These are phyloP conservation scores for Eragrostis curvula DNA, from an alignment of 176 grass and related monocot species.

Conservation along the genomic window DNA sequence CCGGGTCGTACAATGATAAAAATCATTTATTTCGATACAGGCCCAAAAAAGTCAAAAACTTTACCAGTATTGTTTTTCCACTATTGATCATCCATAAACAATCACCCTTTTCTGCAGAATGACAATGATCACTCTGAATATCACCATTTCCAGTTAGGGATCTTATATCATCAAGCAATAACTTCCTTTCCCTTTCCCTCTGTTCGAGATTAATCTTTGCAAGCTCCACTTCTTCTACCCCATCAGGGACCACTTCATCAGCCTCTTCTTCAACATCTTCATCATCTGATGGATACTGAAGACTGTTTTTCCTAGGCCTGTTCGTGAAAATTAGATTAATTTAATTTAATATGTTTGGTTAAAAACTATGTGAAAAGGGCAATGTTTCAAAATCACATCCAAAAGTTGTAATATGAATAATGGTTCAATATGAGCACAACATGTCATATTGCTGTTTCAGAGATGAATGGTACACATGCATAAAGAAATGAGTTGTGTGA, in stretches of 20 bases:
- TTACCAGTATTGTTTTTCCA: slow-evolving; percentile 70
- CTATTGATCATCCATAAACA: slow-evolving; percentile 89
- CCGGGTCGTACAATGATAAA: background rate
- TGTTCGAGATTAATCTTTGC: slow-evolving; percentile 91
- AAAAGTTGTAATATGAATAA: background rate
- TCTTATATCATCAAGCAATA: slow-evolving; percentile 95
- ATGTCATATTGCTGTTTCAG: background rate
- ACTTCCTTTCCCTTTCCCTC: slow-evolving; percentile 86
- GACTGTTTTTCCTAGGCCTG: slow-evolving; percentile 94
- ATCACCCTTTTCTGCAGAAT: slow-evolving; percentile 63
- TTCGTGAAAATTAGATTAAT: slow-evolving; percentile 17
- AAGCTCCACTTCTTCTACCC: slow-evolving; percentile 99
- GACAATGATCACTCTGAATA: slow-evolving; percentile 51
- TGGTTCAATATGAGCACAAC: background rate
- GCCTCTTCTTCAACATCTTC: slow-evolving; percentile 99
- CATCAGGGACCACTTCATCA: slow-evolving; percentile 98
- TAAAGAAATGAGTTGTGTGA: background rate
- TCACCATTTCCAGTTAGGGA: slow-evolving; percentile 62
- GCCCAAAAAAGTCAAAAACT: slow-evolving; percentile 27
- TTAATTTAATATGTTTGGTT: slow-evolving; percentile 10
- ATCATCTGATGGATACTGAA: slow-evolving; percentile 92
- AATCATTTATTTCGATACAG: slow-evolving; percentile 14
- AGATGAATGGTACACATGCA: background rate
- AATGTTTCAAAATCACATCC: background rate
- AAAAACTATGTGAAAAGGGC: background rate